Evolutionary conservation across 148 eudicot species (phyloP).

Genomic region (Euryodendron excelsum): DNA sequence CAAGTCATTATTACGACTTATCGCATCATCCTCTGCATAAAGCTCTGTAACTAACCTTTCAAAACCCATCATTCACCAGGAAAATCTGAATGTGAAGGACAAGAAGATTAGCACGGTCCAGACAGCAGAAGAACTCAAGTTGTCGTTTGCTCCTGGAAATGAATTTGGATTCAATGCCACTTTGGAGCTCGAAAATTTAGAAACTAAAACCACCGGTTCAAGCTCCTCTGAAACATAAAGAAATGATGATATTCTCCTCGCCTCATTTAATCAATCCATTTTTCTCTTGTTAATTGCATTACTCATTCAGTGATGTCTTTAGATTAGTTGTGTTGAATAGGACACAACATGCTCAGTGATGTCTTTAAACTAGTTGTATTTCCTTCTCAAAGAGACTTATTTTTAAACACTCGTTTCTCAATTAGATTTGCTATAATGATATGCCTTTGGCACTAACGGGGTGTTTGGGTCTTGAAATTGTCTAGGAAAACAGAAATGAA

Average conservation of each 20-base stretch:
- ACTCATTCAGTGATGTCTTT: not conserved
- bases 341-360: not conserved
- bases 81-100: conserved; percentile 65
- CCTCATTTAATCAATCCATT: too few relatives aligned
- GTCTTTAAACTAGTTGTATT: too few relatives aligned
- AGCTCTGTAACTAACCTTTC: conserved; percentile 2
- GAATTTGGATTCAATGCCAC: conserved; percentile 75
- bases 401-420: not conserved
- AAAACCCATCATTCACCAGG: conserved; percentile 35
- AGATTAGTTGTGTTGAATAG: too few relatives aligned
- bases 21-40: too few relatives aligned
- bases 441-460: too few relatives aligned
- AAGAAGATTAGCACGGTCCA: conserved; percentile 64
- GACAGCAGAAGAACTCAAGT: conserved; percentile 65
- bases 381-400: not conserved
- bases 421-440: too few relatives aligned
- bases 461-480: too few relatives aligned
- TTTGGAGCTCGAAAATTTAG: conserved; percentile 50
- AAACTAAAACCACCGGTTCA: conserved; percentile 17
- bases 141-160: conserved; percentile 60
- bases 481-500: too few relatives aligned
- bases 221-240: not conserved
- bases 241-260: not conserved
- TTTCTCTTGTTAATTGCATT: not conserved
- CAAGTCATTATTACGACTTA: conserved; percentile 25